Percentiles rank a stretch among this genome's conserved stretches.
These are phyloP conservation scores for Daldinia loculata DNA, from an alignment of 495 filamentous ascomycete species.

Conservation along the genomic window DNA sequence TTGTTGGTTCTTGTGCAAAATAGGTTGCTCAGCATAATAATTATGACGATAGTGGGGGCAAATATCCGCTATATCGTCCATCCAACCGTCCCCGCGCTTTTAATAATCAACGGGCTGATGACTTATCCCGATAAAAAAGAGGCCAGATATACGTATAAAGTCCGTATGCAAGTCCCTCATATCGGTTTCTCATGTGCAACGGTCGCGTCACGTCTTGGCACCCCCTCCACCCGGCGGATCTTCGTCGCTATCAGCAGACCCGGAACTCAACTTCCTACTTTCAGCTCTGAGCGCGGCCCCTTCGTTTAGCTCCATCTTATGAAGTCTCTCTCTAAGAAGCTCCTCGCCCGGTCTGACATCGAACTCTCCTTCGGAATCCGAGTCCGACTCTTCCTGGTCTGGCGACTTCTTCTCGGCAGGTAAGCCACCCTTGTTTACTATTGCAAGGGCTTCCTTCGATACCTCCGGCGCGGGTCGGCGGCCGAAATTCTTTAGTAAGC, in stretches of 20 bases:
- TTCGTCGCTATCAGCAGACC: slow-evolving; percentile 47
- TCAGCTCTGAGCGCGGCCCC: slow-evolving; percentile 55
- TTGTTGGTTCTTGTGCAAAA: slow-evolving; percentile 8
- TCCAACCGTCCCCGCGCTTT: neutral
- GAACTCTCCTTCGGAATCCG: slow-evolving; percentile 61
- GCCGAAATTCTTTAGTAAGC: slow-evolving; percentile 40
- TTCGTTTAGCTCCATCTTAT: slow-evolving; percentile 64
- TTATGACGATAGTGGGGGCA: slow-evolving; percentile 17
- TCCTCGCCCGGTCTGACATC: slow-evolving; percentile 54
- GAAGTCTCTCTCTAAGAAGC: slow-evolving; percentile 58
- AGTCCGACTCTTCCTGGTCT: slow-evolving; percentile 58
- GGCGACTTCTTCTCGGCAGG: slow-evolving; percentile 40
- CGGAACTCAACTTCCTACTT: slow-evolving; percentile 40
- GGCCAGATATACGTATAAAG: slow-evolving; percentile 1
- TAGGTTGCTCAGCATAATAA: slow-evolving; percentile 2
- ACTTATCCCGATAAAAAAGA: neutral
- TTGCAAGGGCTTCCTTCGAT: slow-evolving; percentile 35
- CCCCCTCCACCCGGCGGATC: slow-evolving; percentile 43
- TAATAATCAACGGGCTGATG: neutral
- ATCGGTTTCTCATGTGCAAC: slow-evolving; percentile 19
- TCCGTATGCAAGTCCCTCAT: slow-evolving; percentile 4
- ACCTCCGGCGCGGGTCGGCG: slow-evolving; percentile 42
- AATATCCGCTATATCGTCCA: slow-evolving; percentile 16
- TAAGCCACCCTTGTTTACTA: slow-evolving; percentile 31
- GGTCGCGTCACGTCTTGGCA: slow-evolving; percentile 44